Percentiles rank a stretch among this genome's conserved stretches.
phyloP scores from a whole-genome alignment of 352 stramenopile species.

The Pythium scleroteichum region DNA sequence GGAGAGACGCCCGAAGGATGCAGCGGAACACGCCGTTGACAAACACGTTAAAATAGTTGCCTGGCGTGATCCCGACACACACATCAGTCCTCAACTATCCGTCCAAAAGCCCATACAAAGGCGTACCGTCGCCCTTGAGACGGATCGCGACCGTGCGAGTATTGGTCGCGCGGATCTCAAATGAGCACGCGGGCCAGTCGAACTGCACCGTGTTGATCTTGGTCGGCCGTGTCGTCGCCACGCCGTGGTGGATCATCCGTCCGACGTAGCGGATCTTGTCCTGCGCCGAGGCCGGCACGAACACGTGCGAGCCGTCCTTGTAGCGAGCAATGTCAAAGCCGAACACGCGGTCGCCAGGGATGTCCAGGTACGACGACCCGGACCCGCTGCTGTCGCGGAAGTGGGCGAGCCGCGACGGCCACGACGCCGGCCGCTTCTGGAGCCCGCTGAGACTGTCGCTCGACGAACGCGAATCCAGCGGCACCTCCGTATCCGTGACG shows the following conservation, averaged over 20 bases:
- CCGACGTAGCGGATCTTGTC: constrained; percentile 80
- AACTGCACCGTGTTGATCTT: constrained; percentile 90
- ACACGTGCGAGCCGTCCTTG: constrained; percentile 65
- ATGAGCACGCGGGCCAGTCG: constrained; percentile 74
- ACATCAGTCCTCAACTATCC: too few species aligned
- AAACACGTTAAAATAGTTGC: constrained; percentile 90
- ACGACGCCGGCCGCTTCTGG: constrained; percentile 23
- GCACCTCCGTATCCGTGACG: constrained; percentile 15
- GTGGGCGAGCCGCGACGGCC: constrained; percentile 20
- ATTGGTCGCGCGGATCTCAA: constrained; percentile 60
- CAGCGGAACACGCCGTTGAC: constrained; percentile 71
- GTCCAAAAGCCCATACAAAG: too few species aligned
- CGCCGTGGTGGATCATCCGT: constrained; percentile 71
- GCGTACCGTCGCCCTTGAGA: constrained; percentile 78
- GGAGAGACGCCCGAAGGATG: constrained; percentile 76
- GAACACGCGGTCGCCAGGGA: constrained; percentile 47
- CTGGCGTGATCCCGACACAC: constrained; percentile 24
- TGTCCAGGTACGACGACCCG: constrained; percentile 9
- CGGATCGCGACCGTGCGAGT: constrained; percentile 71
- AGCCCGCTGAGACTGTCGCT: constrained; percentile 17
- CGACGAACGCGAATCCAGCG: constrained; percentile 4
- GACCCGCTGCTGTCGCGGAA: constrained; percentile 16
- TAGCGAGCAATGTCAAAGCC: constrained; percentile 82
- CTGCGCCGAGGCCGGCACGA: constrained; percentile 64
- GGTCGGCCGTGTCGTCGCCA: constrained; percentile 53